These are phyloP conservation scores for Ambrosia hybrid DNA, from an alignment of 140 eudicot genomes.

Conservation along the genomic window DNA sequence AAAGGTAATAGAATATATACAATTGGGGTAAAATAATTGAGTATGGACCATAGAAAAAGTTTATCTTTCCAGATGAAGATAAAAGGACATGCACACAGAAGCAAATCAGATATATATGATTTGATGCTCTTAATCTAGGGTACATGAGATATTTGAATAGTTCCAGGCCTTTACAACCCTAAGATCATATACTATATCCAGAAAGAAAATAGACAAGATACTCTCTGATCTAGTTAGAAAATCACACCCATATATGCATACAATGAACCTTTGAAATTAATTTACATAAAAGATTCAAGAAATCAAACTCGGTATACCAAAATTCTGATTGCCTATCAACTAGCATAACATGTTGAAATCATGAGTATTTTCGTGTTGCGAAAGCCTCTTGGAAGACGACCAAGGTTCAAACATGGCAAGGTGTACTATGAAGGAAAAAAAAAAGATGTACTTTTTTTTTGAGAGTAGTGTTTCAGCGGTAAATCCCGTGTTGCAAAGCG, in stretches of 20 bases:
- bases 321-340: too few relatives aligned
- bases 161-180: conserved; percentile 29
- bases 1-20: conserved; percentile 3
- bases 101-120: conserved; percentile 41
- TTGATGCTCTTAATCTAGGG: conserved; percentile 42
- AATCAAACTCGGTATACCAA: too few relatives aligned
- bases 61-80: conserved; percentile 21
- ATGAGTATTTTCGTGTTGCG: too few relatives aligned
- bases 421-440: too few relatives aligned
- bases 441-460: too few relatives aligned
- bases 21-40: conserved; percentile 14
- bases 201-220: conserved; percentile 27
- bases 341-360: too few relatives aligned
- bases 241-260: neutral
- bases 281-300: too few relatives aligned
- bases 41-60: conserved; percentile 8
- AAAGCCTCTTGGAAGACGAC: too few relatives aligned
- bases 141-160: conserved; percentile 39
- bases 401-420: too few relatives aligned
- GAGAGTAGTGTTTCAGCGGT: too few relatives aligned
- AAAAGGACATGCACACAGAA: conserved; percentile 28
- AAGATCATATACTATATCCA: conserved; percentile 30
- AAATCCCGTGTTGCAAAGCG: too few relatives aligned
- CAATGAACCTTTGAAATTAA: conserved; percentile 17
- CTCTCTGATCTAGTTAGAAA: conserved; percentile 17